These are phyloP conservation scores for Fusarium bactridioides DNA, from an alignment of 2,329 filamentous ascomycete genomes.

Conservation along the genomic window DNA sequence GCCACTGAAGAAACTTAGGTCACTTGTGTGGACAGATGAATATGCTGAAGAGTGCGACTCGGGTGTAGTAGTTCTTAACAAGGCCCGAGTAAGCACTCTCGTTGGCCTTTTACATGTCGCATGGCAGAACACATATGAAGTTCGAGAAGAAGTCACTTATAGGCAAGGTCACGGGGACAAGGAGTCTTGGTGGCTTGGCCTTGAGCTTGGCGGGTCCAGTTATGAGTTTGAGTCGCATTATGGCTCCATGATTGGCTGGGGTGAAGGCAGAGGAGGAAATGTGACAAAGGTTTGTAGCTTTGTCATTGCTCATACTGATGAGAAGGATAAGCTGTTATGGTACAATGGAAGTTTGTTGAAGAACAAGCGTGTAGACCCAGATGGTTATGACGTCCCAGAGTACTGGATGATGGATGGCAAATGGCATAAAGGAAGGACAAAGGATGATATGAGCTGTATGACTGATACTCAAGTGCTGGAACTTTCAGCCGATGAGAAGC, in stretches of 20 bases:
- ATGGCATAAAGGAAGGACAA: conserved; percentile 46
- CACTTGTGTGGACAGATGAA: conserved; percentile 48
- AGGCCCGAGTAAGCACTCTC: conserved; percentile 45
- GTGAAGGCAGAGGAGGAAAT: not conserved
- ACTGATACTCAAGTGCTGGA: not conserved
- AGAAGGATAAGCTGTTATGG: conserved; percentile 48
- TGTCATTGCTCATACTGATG: conserved; percentile 52
- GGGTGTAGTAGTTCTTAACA: conserved; percentile 52
- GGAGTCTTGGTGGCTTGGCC: conserved; percentile 55
- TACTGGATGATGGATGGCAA: conserved; percentile 51
- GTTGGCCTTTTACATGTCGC: conserved; percentile 50
- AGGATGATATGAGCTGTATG: conserved; percentile 51
- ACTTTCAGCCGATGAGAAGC: conserved; percentile 5
- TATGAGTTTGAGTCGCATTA: conserved; percentile 53
- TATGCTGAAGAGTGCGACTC: conserved; percentile 53
- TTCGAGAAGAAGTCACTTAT: conserved; percentile 51
- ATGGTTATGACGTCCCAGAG: conserved; percentile 45
- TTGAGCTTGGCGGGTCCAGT: conserved; percentile 48
- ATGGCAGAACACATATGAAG: conserved; percentile 53
- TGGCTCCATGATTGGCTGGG: conserved; percentile 50
- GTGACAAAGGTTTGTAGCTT: conserved; percentile 47
- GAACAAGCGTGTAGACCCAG: conserved; percentile 44
- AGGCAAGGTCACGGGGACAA: conserved; percentile 53
- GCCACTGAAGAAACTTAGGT: conserved; percentile 6
- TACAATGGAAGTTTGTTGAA: conserved; percentile 53